phyloP scores from a whole-genome alignment of 78 protist genomes.

The Chrysochromulina tobinii region DNA sequence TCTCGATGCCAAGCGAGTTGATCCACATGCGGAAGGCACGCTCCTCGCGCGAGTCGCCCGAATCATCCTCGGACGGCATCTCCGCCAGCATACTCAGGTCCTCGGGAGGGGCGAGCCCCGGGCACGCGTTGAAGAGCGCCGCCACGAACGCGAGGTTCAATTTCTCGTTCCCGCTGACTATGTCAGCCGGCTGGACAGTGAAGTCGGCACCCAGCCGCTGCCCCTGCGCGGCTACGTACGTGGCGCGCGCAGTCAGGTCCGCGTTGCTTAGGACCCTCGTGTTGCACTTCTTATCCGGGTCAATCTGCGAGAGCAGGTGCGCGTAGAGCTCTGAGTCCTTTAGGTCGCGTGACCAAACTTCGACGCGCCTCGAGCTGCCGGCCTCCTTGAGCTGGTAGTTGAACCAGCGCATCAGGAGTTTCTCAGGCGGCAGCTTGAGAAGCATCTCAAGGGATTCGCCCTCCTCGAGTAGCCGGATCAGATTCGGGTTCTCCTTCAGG shows the following conservation, averaged over 20 bases:
- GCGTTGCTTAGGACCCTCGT: neutral
- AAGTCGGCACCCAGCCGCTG: conserved; percentile 14
- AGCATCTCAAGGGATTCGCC: conserved; percentile 90
- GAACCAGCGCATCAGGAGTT: neutral
- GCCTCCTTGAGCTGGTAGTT: neutral
- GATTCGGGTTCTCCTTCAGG: conserved; percentile 84
- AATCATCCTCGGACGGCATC: neutral
- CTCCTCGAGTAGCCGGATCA: conserved; percentile 81
- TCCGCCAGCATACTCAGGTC: neutral
- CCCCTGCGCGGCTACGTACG: conserved; percentile 77
- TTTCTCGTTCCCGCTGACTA: conserved; percentile 81
- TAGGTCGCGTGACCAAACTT: conserved; percentile 80
- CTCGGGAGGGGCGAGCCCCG: conserved; percentile 57
- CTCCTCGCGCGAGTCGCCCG: conserved; percentile 77
- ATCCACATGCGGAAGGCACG: conserved; percentile 81
- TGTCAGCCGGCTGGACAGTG: conserved; percentile 76
- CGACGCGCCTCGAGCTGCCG: conserved; percentile 65
- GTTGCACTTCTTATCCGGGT: conserved; percentile 29
- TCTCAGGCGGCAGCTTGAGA: conserved; percentile 81
- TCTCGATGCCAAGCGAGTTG: conserved; percentile 64
- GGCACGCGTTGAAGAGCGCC: conserved; percentile 70
- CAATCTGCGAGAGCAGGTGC: conserved; percentile 82
- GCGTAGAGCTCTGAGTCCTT: conserved; percentile 50
- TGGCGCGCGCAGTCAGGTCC: conserved; percentile 78
- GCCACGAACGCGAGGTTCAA: conserved; percentile 97